Conservation (phyloP, 2,329 filamentous ascomycete species). For the Fusarium compactum region DNA sequence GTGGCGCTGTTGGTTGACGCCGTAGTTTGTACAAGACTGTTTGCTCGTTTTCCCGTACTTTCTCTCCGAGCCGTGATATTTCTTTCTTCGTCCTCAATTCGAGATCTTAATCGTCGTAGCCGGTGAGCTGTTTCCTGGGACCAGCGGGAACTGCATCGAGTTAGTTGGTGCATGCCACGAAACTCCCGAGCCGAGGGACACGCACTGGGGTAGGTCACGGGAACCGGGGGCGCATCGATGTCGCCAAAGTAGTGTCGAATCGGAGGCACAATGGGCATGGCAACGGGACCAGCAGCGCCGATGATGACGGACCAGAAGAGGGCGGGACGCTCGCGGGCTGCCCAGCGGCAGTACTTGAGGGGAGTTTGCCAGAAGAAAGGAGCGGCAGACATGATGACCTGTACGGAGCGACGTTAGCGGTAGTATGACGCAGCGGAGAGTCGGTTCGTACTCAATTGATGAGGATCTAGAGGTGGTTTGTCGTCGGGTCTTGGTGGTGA, state of each 20-base stretch:
- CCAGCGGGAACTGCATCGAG: slow-evolving; percentile 64
- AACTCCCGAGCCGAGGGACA: slow-evolving; percentile 36
- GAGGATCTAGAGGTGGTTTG: slow-evolving; percentile 38
- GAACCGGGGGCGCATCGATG: slow-evolving; percentile 76
- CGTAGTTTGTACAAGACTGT: slow-evolving; percentile 47
- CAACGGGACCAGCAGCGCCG: slow-evolving; percentile 77
- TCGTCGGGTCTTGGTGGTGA: slow-evolving; percentile 38
- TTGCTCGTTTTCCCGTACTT: slow-evolving; percentile 1
- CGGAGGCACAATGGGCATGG: slow-evolving; percentile 78
- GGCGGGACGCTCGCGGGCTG: slow-evolving; percentile 86
- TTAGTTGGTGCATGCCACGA: not conserved
- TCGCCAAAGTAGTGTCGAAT: slow-evolving; percentile 81
- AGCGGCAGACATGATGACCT: slow-evolving; percentile 67
- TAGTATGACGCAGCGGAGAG: not conserved
- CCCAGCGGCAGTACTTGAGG: slow-evolving; percentile 88
- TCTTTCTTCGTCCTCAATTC: slow-evolving; percentile 15
- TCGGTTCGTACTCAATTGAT: slow-evolving; percentile 53
- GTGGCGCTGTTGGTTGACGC: slow-evolving; percentile 33
- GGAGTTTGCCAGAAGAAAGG: slow-evolving; percentile 88
- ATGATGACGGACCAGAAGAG: slow-evolving; percentile 89
- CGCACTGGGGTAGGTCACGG: slow-evolving; percentile 93
- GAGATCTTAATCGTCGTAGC: slow-evolving; percentile 67
- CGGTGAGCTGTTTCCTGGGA: slow-evolving; percentile 69
- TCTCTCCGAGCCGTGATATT: slow-evolving; percentile 19
- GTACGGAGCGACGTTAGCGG: not conserved